These are phyloP conservation scores for Pyrus hybrid DNA, from an alignment of 331 rosid species.

Conservation along the genomic window DNA sequence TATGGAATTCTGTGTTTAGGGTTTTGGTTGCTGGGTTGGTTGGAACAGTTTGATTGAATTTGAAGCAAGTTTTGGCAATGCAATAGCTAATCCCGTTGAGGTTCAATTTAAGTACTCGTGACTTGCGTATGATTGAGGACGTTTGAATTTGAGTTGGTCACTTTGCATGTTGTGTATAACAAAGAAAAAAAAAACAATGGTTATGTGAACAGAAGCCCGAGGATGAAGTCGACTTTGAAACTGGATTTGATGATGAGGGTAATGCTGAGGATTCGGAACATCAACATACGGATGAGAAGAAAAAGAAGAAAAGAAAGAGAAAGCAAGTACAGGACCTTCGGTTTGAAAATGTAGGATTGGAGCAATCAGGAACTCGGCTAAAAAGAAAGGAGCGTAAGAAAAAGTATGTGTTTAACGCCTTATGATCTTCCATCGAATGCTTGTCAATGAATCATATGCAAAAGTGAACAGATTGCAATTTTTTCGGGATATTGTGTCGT, in stretches of 20 bases:
- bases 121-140: too few relatives aligned
- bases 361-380: slow-evolving; percentile 31
- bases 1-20: background rate
- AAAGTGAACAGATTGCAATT: background rate
- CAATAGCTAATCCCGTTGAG: background rate
- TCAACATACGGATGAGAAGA: slow-evolving; percentile 43
- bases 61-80: background rate
- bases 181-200: background rate
- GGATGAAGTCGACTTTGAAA: slow-evolving; percentile 19
- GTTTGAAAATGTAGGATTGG: slow-evolving; percentile 38
- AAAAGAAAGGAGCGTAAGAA: slow-evolving; percentile 62
- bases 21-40: background rate
- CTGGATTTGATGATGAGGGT: slow-evolving; percentile 19
- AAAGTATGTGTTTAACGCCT: slow-evolving; percentile 39
- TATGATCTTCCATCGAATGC: background rate
- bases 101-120: background rate
- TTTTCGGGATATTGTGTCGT: background rate
- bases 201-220: slow-evolving; percentile 22
- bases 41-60: background rate
- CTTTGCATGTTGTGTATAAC: background rate
- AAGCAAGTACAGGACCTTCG: slow-evolving; percentile 69
- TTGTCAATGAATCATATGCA: background rate
- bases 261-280: slow-evolving; percentile 13
- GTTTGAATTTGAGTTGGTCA: background rate
- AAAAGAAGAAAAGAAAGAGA: slow-evolving; percentile 70